Conservation (phyloP, 441 rosid genomes). For the Arabidopsis lyrata region DNA sequence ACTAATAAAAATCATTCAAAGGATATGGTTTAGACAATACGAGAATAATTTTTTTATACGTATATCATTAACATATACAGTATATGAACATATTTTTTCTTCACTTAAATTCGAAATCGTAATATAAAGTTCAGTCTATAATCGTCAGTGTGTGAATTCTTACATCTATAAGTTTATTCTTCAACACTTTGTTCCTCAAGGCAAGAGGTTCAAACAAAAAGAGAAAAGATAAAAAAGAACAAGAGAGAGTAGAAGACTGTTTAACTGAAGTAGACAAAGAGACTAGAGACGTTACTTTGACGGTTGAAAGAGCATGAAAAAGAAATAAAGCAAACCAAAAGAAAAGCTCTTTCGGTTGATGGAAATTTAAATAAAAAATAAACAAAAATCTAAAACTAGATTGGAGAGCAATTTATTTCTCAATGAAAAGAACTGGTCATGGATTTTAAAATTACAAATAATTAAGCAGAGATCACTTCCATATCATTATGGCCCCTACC, state of each 20-base stretch:
- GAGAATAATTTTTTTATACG: no score
- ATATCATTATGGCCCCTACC: slow-evolving; percentile 49
- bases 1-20: background rate
- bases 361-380: slow-evolving; percentile 31
- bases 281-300: slow-evolving; percentile 45
- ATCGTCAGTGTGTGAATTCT: background rate
- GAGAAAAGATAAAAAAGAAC: background rate
- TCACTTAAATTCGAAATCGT: background rate
- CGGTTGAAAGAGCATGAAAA: slow-evolving; percentile 43
- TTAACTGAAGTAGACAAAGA: slow-evolving; percentile 31
- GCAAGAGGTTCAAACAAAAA: slow-evolving; percentile 5
- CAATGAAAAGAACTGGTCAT: slow-evolving; percentile 29
- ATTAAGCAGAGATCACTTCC: slow-evolving; percentile 42
- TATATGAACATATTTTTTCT: background rate
- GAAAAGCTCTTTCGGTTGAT: slow-evolving; percentile 50
- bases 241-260: slow-evolving; percentile 28
- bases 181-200: slow-evolving; percentile 28
- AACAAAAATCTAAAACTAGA: slow-evolving; percentile 19
- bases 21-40: background rate
- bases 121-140: background rate
- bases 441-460: slow-evolving; percentile 22
- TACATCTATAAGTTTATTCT: background rate
- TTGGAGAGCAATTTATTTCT: slow-evolving; percentile 33
- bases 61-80: no score
- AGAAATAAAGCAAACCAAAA: slow-evolving; percentile 37